A percentile compares a stretch with the other conserved stretches of the same genome.
Conservation (phyloP, 2,329 filamentous ascomycete genomes). For the Paraphaeosphaeria minitans region DNA sequence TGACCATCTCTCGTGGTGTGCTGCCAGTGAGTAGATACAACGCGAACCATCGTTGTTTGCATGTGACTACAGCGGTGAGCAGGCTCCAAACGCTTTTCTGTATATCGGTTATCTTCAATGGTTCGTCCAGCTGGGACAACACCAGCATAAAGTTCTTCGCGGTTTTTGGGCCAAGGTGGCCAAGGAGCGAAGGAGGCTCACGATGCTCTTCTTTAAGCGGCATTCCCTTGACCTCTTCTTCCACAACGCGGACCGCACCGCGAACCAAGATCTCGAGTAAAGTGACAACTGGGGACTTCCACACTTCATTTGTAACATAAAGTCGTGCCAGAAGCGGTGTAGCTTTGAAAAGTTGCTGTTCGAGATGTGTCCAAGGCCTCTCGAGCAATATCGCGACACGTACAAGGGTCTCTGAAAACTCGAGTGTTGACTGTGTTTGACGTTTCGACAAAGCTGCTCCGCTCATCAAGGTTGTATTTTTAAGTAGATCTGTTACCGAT, state of each 20-base stretch:
- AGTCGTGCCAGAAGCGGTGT: conserved; percentile 77
- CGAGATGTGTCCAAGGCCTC: conserved; percentile 67
- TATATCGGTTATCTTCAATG: conserved; percentile 68
- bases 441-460: conserved; percentile 53
- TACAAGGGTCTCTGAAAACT: conserved; percentile 72
- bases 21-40: conserved; percentile 89
- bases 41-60: conserved; percentile 94
- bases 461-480: conserved; percentile 53
- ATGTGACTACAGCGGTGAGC: conserved; percentile 82
- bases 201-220: conserved; percentile 39
- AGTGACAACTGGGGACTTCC: conserved; percentile 68
- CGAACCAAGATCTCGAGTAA: conserved; percentile 76
- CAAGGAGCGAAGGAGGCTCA: conserved; percentile 91
- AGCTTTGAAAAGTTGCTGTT: conserved; percentile 80
- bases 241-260: conserved; percentile 65
- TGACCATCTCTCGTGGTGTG: conserved; percentile 77
- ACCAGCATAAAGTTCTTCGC: conserved; percentile 84
- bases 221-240: conserved; percentile 27
- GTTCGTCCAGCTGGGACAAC: conserved; percentile 76
- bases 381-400: conserved; percentile 69
- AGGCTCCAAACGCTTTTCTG: conserved; percentile 80
- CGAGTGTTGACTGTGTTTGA: conserved; percentile 69
- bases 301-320: conserved; percentile 71
- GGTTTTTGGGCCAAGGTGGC: conserved; percentile 80
- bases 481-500: conserved; percentile 50